These are phyloP conservation scores for Lithocarpus polystachyus DNA, from an alignment of 306 rosid genomes.

Conservation along the genomic window DNA sequence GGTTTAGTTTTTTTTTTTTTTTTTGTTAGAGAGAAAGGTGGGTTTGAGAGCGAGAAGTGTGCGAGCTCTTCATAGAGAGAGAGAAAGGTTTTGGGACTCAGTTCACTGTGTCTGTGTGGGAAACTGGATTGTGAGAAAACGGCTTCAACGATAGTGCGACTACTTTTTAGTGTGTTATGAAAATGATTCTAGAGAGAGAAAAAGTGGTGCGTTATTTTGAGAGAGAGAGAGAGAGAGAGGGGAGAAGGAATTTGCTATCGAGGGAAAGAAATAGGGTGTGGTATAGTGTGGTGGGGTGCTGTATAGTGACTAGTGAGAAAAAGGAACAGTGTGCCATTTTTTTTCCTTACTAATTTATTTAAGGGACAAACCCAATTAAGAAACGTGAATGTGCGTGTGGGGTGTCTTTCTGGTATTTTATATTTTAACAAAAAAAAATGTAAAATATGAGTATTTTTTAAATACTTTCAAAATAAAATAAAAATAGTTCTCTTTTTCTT, in stretches of 20 bases:
- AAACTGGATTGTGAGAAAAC: background rate
- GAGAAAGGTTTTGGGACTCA: background rate
- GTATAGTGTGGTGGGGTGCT: background rate
- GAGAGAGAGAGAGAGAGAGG: background rate
- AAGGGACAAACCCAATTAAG: no score
- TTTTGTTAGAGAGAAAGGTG: background rate
- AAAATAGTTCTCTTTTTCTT: accelerated
- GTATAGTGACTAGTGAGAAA: no score
- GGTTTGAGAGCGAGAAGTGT: background rate
- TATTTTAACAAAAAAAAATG: no score
- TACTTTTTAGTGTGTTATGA: constrained; percentile 20
- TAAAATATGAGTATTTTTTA: no score
- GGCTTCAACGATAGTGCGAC: constrained; percentile 17
- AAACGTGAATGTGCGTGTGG: no score
- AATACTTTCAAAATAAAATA: accelerated
- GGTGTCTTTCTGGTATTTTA: no score
- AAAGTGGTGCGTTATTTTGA: background rate
- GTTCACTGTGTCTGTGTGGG: background rate
- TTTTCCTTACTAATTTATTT: no score
- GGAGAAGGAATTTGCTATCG: background rate
- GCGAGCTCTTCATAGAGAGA: constrained; percentile 11
- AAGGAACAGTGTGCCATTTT: no score
- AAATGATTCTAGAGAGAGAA: constrained; percentile 33
- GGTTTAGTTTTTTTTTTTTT: background rate
- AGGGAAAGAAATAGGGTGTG: background rate